Evolutionary conservation across 805 yeast species (phyloP).

Genomic region (Nakazawaea pomicola): DNA sequence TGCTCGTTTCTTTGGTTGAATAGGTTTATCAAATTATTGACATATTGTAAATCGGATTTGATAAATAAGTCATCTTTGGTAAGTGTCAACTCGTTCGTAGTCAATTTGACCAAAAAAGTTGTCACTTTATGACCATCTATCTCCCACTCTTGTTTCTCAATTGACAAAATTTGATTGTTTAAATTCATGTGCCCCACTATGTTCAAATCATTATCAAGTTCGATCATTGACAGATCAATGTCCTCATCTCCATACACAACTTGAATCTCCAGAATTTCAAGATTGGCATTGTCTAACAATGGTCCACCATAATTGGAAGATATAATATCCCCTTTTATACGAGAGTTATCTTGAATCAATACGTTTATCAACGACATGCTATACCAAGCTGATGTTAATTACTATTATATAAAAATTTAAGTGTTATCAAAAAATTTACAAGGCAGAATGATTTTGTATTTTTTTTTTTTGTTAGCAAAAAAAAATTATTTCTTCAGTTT

Average conservation of each 20-base stretch:
- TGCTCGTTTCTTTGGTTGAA: slow-evolving; percentile 20
- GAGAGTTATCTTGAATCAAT: slow-evolving; percentile 6
- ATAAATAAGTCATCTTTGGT: slow-evolving; percentile 11
- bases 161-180: slow-evolving; percentile 4
- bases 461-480: neutral
- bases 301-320: slow-evolving; percentile 5
- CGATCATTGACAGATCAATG: slow-evolving; percentile 8
- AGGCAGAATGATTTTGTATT: no score
- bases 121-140: slow-evolving; percentile 8
- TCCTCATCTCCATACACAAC: slow-evolving; percentile 14
- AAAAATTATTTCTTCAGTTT: slow-evolving; percentile 27
- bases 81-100: slow-evolving; percentile 6
- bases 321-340: slow-evolving; percentile 4
- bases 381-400: neutral
- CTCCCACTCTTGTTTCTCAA: slow-evolving; percentile 11
- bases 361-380: slow-evolving; percentile 11
- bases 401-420: neutral
- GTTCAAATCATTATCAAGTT: slow-evolving; percentile 7
- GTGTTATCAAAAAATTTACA: no score
- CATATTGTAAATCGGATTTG: slow-evolving; percentile 18
- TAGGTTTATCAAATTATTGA: slow-evolving; percentile 17
- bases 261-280: slow-evolving; percentile 11
- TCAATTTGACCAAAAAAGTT: slow-evolving; percentile 3
- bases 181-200: slow-evolving; percentile 1
- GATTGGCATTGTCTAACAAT: neutral